phyloP scores from a whole-genome alignment of 2,329 filamentous ascomycete genomes.

The Phyllosticta citribraziliensis region DNA sequence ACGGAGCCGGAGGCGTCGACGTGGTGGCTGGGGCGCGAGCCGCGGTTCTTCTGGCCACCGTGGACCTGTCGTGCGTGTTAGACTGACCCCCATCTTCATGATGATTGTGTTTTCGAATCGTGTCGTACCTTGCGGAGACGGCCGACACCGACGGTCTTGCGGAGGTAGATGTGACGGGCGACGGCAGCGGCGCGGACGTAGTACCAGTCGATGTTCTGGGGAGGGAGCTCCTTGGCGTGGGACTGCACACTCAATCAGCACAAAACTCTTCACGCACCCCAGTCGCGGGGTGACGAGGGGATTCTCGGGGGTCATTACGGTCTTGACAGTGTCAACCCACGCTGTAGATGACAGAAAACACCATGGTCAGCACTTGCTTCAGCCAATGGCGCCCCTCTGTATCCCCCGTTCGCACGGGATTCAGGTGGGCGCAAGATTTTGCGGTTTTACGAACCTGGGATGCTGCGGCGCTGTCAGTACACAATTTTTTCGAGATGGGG shows the following conservation, averaged over 20 bases:
- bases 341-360: constrained; percentile 47
- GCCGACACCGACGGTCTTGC: constrained; percentile 98
- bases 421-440: constrained; percentile 36
- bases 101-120: not conserved
- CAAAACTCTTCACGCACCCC: not conserved
- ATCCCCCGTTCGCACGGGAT: constrained; percentile 45
- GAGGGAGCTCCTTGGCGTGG: constrained; percentile 91
- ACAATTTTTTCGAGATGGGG: no score
- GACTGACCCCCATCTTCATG: not conserved
- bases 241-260: not conserved
- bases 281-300: constrained; percentile 35
- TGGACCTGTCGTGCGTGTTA: constrained; percentile 45
- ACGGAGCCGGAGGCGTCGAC: constrained; percentile 90
- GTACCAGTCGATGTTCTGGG: constrained; percentile 96
- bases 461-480: constrained; percentile 29
- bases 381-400: constrained; percentile 34
- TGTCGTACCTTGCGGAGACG: constrained; percentile 68
- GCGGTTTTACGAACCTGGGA: constrained; percentile 58
- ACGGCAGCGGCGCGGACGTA: constrained; percentile 84
- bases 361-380: constrained; percentile 30
- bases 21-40: constrained; percentile 83
- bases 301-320: constrained; percentile 25
- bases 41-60: constrained; percentile 89
- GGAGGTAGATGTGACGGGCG: constrained; percentile 96
- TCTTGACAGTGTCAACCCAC: constrained; percentile 99